Percentiles rank a stretch among this genome's conserved stretches.
These are phyloP conservation scores for Dichomitus squalens DNA, from an alignment of 1,284 basidiomycete genomes.

Conservation along the genomic window DNA sequence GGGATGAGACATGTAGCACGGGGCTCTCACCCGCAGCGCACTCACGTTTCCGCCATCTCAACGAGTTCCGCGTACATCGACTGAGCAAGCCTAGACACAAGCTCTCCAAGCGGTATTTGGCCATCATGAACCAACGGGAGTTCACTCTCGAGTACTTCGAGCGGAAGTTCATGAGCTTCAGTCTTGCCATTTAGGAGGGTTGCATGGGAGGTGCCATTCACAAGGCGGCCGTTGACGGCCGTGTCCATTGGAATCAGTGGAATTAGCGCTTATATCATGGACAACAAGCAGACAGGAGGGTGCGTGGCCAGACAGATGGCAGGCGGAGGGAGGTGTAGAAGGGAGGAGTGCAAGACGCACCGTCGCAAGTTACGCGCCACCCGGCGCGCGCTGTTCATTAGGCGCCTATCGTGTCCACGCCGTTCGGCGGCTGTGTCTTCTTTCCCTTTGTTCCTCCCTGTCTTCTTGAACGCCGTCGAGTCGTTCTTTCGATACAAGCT, in stretches of 20 bases:
- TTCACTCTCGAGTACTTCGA: constrained; percentile 71
- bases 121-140: constrained; percentile 77
- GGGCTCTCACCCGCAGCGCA: constrained; percentile 16
- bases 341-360: not conserved
- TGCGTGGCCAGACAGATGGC: not conserved
- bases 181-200: constrained; percentile 24
- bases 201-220: constrained; percentile 14
- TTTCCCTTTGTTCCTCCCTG: too few species aligned
- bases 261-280: constrained; percentile 10
- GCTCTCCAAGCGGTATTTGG: constrained; percentile 73
- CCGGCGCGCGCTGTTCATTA: too few species aligned
- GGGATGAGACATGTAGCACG: constrained; percentile 3
- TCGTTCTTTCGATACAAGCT: too few species aligned
- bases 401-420: too few species aligned
- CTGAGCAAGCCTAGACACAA: constrained; percentile 78
- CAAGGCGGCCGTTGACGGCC: constrained; percentile 22
- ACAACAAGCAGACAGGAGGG: not conserved
- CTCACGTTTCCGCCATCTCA: constrained; percentile 86
- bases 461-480: too few species aligned
- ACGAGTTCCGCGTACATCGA: constrained; percentile 82
- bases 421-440: too few species aligned
- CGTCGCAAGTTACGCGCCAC: too few species aligned
- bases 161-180: constrained; percentile 43
- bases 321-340: not conserved
- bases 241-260: constrained; percentile 15